Conservation (phyloP, 768 basidiomycete genomes). For the Pulveroboletus frians region DNA sequence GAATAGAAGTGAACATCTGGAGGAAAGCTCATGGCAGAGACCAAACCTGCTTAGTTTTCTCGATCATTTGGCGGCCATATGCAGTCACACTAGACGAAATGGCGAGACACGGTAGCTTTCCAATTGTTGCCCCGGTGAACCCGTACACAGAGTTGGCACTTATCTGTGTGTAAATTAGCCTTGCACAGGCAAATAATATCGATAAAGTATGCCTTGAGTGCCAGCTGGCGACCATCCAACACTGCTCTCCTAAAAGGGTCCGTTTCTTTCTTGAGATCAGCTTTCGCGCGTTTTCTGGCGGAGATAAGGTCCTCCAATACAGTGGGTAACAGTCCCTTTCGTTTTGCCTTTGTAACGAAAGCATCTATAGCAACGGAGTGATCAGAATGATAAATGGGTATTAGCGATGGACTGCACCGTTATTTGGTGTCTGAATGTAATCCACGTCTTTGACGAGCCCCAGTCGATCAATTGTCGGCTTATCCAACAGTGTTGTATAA, state of each 20-base stretch:
- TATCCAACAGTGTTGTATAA: slow-evolving; percentile 93
- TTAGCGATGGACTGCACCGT: slow-evolving; percentile 48
- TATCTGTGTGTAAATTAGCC: slow-evolving; percentile 53
- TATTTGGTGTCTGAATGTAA: slow-evolving; percentile 93
- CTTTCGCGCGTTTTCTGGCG: slow-evolving; percentile 91
- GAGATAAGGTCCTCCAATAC: slow-evolving; percentile 91
- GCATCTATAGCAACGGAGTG: slow-evolving; percentile 51
- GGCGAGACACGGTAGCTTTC: slow-evolving; percentile 90
- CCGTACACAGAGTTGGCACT: slow-evolving; percentile 99
- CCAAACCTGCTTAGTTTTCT: slow-evolving; percentile 82
- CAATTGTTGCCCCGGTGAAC: slow-evolving; percentile 96
- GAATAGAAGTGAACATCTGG: not conserved
- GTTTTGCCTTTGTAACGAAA: slow-evolving; percentile 64
- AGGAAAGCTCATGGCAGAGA: not conserved
- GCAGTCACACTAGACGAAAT: slow-evolving; percentile 95
- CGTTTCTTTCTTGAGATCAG: slow-evolving; percentile 92
- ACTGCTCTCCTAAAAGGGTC: slow-evolving; percentile 98
- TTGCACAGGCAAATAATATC: not conserved
- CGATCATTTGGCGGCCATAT: slow-evolving; percentile 99
- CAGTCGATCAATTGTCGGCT: slow-evolving; percentile 69
- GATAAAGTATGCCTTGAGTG: slow-evolving; percentile 65
- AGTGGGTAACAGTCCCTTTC: slow-evolving; percentile 88
- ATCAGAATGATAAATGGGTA: not conserved
- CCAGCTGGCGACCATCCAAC: slow-evolving; percentile 93
- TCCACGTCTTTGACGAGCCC: slow-evolving; percentile 78